These are phyloP conservation scores for Cicer pinnatifidum DNA, from an alignment of 306 rosid species.

Conservation along the genomic window DNA sequence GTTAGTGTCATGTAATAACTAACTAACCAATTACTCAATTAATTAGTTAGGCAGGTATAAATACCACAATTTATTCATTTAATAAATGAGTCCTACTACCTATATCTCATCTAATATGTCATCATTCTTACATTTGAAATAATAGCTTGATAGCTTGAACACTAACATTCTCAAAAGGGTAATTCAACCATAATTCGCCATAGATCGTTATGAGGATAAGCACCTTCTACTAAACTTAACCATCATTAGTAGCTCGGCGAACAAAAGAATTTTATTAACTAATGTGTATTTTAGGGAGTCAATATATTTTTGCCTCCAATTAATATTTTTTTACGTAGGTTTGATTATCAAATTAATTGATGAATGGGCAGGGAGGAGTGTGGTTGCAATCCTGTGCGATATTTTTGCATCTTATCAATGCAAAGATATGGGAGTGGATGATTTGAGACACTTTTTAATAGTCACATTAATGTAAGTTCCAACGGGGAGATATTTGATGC, in stretches of 20 bases:
- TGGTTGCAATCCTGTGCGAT: conserved; percentile 61
- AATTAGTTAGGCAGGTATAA: too few relatives aligned
- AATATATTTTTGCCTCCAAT: background rate
- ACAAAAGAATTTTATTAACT: background rate
- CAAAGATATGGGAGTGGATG: conserved; percentile 98
- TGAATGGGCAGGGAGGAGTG: conserved; percentile 72
- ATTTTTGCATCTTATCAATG: conserved; percentile 73
- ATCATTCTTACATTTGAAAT: too few relatives aligned
- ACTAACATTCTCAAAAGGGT: background rate
- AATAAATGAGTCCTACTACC: too few relatives aligned
- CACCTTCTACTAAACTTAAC: background rate
- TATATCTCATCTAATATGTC: too few relatives aligned
- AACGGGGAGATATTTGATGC: conserved; percentile 77
- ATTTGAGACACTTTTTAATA: conserved; percentile 85
- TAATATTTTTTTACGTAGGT: background rate
- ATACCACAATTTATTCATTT: too few relatives aligned
- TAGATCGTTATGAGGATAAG: background rate
- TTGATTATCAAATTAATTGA: conserved; percentile 36
- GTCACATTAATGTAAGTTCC: conserved; percentile 82
- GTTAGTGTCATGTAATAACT: too few relatives aligned
- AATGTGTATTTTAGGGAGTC: background rate
- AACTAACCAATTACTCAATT: too few relatives aligned
- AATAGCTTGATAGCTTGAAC: too few relatives aligned
- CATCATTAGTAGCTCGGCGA: background rate
- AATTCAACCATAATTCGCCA: background rate